A percentile compares a stretch with the other conserved stretches of the same genome.
These are phyloP conservation scores for Austroboletus eburneus DNA, from an alignment of 768 basidiomycete species.

Conservation along the genomic window DNA sequence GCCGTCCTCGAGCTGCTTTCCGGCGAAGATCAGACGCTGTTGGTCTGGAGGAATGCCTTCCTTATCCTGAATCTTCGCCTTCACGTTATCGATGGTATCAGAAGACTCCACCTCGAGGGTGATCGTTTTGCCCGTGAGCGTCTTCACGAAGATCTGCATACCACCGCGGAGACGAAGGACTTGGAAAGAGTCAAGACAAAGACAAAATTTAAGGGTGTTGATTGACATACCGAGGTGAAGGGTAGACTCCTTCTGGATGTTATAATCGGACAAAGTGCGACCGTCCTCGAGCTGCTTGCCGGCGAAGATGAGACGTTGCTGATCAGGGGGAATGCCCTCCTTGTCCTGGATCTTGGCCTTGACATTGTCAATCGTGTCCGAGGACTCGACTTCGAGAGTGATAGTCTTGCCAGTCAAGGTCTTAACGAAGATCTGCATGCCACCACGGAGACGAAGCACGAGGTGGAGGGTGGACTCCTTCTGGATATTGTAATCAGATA, in stretches of 20 bases:
- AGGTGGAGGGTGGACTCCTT: slow-evolving; percentile 90
- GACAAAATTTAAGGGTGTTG: accelerated
- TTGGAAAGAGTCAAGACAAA: background rate
- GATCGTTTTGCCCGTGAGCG: slow-evolving; percentile 87
- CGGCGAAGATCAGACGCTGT: slow-evolving; percentile 89
- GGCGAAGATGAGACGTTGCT: slow-evolving; percentile 88
- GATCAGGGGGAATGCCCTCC: slow-evolving; percentile 85
- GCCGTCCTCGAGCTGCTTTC: slow-evolving; percentile 93
- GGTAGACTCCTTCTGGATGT: slow-evolving; percentile 87
- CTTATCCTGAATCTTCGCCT: slow-evolving; percentile 79
- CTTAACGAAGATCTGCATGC: slow-evolving; percentile 84
- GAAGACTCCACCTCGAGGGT: slow-evolving; percentile 91
- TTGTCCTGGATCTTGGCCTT: slow-evolving; percentile 94
- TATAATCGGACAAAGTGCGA: slow-evolving; percentile 86
- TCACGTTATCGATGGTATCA: slow-evolving; percentile 91
- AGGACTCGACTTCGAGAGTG: slow-evolving; percentile 85
- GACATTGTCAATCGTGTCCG: slow-evolving; percentile 84
- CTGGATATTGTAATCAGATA: slow-evolving; percentile 91
- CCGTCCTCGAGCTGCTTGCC: slow-evolving; percentile 93
- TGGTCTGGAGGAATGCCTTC: slow-evolving; percentile 82
- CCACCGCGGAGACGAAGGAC: slow-evolving; percentile 86
- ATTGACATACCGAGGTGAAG: slow-evolving; percentile 38
- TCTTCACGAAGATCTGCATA: slow-evolving; percentile 91
- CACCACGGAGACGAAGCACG: slow-evolving; percentile 88
- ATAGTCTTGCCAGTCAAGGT: slow-evolving; percentile 88